Conservation (phyloP, 257 asterid species). For the Solanum virginianum region DNA sequence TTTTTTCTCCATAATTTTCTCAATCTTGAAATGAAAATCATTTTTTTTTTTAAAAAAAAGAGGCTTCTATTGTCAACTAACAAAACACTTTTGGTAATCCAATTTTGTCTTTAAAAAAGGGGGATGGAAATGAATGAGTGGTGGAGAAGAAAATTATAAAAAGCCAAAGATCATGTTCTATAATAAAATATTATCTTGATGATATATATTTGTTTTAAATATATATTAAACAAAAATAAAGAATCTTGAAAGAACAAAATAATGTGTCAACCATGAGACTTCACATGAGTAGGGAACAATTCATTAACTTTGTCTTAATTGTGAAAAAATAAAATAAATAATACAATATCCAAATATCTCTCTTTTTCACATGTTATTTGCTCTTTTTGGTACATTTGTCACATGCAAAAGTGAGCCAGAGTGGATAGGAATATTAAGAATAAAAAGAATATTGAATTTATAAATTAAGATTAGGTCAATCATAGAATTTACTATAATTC, state of each 20-base stretch:
- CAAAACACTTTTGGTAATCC: neutral
- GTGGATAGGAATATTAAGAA: neutral
- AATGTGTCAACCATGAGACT: neutral
- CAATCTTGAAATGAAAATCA: neutral
- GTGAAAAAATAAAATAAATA: neutral
- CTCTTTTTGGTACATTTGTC: neutral
- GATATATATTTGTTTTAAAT: neutral
- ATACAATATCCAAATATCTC: neutral
- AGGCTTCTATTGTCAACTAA: neutral
- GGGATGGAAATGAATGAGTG: neutral
- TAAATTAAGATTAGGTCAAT: neutral
- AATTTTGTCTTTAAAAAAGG: neutral
- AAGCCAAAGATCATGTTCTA: neutral
- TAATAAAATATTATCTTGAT: neutral
- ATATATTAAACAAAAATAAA: neutral
- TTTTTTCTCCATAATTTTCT: neutral
- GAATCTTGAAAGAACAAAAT: neutral
- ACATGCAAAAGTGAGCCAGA: neutral
- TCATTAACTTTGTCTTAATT: neutral
- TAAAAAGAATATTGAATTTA: neutral
- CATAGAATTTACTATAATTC: neutral
- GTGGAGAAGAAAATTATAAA: neutral
- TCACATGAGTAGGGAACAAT: slow-evolving; percentile 4
- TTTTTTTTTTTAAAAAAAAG: neutral
- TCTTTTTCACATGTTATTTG: slow-evolving; percentile 1